Percentiles rank a stretch among this genome's conserved stretches.
Evolutionary conservation across 176 grass and related monocot species (phyloP).

Genomic region (Ensete ventricosum): DNA sequence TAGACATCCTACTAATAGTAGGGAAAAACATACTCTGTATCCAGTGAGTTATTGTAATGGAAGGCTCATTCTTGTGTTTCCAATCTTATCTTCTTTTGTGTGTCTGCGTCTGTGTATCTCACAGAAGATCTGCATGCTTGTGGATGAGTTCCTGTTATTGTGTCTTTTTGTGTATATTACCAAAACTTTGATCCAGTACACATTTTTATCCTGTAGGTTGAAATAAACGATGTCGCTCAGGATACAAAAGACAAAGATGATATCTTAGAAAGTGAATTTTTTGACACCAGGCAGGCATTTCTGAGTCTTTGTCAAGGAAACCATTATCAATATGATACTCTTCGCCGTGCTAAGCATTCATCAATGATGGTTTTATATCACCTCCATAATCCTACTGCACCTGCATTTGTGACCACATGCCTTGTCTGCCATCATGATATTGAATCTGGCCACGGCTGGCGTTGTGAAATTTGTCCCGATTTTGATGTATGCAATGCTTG

Average conservation of each 20-base stretch:
- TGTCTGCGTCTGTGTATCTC: not conserved
- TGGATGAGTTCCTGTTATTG: no score
- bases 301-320: constrained; percentile 20
- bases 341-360: constrained; percentile 17
- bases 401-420: constrained; percentile 51
- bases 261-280: constrained; percentile 20
- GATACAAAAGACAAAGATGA: constrained; percentile 21
- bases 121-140: no score
- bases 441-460: constrained; percentile 91
- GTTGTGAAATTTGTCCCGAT: constrained; percentile 90
- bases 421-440: constrained; percentile 80
- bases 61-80: not conserved
- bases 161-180: no score
- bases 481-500: constrained; percentile 95
- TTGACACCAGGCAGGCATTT: constrained; percentile 22
- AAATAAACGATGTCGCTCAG: constrained; percentile 3
- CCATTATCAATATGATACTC: constrained; percentile 20
- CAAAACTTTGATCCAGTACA: not conserved
- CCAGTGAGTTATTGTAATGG: constrained; percentile 41
- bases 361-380: constrained; percentile 26
- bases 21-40: constrained; percentile 50
- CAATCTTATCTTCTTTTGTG: not conserved
- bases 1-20: constrained; percentile 8
- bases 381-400: constrained; percentile 19
- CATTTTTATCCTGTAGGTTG: not conserved